Conservation (phyloP, 208 protist species). For the Angomonas deanei region DNA sequence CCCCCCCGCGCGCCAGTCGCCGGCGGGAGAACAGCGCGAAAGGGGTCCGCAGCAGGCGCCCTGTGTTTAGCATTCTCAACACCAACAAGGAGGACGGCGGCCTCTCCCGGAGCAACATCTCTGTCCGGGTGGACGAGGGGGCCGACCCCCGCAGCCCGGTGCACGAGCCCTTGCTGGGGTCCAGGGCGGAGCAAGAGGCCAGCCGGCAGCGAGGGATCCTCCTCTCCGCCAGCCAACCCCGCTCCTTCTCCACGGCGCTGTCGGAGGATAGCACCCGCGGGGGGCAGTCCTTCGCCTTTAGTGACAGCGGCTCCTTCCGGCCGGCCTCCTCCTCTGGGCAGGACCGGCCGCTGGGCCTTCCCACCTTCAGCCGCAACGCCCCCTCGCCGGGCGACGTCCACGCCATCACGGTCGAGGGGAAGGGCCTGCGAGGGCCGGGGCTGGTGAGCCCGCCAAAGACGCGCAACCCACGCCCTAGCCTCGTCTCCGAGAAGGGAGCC, state of each 20-base stretch:
- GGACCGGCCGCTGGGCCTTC: not conserved
- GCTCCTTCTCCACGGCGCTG: not conserved
- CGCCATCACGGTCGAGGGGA: not conserved
- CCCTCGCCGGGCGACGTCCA: no score
- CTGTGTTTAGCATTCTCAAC: not conserved
- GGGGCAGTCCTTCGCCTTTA: not conserved
- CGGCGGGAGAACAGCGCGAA: not conserved
- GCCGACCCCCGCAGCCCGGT: constrained; percentile 14
- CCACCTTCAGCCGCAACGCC: not conserved
- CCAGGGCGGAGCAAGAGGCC: constrained; percentile 14
- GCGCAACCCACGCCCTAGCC: not conserved
- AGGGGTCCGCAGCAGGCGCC: not conserved
- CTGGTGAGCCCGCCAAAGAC: not conserved
- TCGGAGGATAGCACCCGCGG: not conserved
- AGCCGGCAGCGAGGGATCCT: constrained; percentile 21
- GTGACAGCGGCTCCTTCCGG: not conserved
- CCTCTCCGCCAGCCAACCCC: not conserved
- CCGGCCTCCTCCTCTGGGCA: not conserved
- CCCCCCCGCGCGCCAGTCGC: not conserved
- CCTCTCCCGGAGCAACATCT: constrained; percentile 6
- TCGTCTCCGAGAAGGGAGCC: not conserved
- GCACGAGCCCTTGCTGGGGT: constrained; percentile 21
- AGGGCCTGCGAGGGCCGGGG: not conserved
- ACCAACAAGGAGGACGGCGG: constrained; percentile 4
- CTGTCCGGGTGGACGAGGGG: constrained; percentile 18